Base-by-base conservation (phyloP, 805 yeast species). In the Spathaspora girioi region DNA sequence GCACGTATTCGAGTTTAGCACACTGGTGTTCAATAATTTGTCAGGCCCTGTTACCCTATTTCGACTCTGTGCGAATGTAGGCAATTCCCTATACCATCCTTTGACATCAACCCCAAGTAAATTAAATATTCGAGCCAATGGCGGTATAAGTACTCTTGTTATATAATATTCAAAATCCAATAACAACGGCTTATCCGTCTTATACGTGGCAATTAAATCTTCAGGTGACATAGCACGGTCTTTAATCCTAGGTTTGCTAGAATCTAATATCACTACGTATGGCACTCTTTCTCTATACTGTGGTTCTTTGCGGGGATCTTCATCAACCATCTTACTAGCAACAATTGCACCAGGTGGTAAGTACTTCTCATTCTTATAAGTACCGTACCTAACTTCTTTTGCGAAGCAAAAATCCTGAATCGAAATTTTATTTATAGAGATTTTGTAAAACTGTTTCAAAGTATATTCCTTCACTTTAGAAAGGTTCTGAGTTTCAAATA, bases 291-390 rank as follows among this genome's bases (percentile, higher is more conserved):
- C 97, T 49, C 80, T 78, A 57, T 88, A 93, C 64, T 93, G 97
- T 0, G 97, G 97, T 59, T 82, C 91, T 1, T 86, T 78, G 40
- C 96, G 69, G 15, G 77, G 79, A 63, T 94, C 99, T 4, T 73
- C 65, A 29, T 77, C 77, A 66, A 83, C 79, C 53, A 77, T 78
- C 55, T 79, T 78, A 54, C 79, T 77, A n/a, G 94, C 86, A 1
- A 94, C 77, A 12, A 84, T 76, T 0, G 99, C 98, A 0, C 98
- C 98, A 0, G 98, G 94, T 0, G 99, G 99, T 1, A 90, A 78
- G 48, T 82, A 77, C 12, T 75, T 71, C 31, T 82, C 87, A 55
- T 81, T 83, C 62, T 87, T 87, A 64, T 94, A 94, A 0, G 86
- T 76, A 0, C 98, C 98, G 45, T 90, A 70, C 50, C 86, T 78